phyloP scores from a whole-genome alignment of 2,329 filamentous ascomycete species.

The Grosmannia clavigera region DNA sequence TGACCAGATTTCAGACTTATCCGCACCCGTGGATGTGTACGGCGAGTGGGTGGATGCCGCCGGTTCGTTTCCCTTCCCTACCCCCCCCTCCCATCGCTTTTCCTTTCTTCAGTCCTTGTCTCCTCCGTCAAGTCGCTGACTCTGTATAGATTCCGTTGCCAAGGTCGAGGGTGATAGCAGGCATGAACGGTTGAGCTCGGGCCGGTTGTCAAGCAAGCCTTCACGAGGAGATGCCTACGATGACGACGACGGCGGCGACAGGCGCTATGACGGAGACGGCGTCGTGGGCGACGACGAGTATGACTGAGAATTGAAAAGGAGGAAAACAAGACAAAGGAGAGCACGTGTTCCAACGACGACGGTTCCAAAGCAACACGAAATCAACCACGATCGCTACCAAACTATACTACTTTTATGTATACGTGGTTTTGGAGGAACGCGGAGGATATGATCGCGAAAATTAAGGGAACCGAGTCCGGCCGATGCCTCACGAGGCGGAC shows the following conservation, averaged over 20 bases:
- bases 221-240: constrained; percentile 3
- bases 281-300: constrained; percentile 44
- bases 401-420: neutral
- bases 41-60: constrained; percentile 94
- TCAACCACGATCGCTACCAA: neutral
- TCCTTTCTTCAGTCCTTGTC: neutral
- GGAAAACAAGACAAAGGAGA: neutral
- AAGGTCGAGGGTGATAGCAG: constrained; percentile 20
- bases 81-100: too few species aligned
- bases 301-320: neutral
- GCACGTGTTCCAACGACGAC: neutral
- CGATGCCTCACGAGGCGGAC: too few species aligned
- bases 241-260: constrained; percentile 38
- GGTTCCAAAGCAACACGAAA: neutral
- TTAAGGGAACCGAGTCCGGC: neutral
- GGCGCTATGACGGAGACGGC: constrained; percentile 39
- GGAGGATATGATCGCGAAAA: neutral
- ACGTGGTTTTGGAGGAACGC: neutral
- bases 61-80: constrained; percentile 26
- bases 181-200: neutral
- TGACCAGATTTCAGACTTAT: constrained; percentile 51
- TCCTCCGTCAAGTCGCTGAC: neutral
- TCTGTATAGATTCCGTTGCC: constrained; percentile 33
- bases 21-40: constrained; percentile 87
- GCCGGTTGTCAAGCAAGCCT: neutral